Conservation (phyloP, 1,284 basidiomycete species). For the Abortiporus biennis region DNA sequence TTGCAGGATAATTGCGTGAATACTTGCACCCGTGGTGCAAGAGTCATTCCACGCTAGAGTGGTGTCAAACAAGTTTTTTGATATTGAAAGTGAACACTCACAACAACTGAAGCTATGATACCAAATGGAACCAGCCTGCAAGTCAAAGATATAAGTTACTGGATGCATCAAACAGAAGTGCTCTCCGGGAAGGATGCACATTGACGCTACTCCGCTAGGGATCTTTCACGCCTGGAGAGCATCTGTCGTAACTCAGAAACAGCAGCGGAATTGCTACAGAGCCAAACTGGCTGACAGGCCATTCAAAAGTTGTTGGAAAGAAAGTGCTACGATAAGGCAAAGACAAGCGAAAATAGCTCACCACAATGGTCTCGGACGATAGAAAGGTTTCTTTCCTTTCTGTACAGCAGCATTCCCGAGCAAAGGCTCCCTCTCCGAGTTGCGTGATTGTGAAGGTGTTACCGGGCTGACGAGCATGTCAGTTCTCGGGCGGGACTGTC, state of each 20-base stretch:
- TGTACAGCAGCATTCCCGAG: constrained; percentile 14
- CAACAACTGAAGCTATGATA: constrained; percentile 55
- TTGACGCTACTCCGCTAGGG: too few relatives aligned
- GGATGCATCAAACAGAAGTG: too few relatives aligned
- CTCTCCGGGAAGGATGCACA: too few relatives aligned
- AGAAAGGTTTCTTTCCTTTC: constrained; percentile 51
- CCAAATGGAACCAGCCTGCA: constrained; percentile 71
- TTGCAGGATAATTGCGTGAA: constrained; percentile 73
- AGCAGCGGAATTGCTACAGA: background rate
- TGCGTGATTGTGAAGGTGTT: background rate
- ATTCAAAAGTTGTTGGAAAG: background rate
- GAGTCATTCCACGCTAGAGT: constrained; percentile 72
- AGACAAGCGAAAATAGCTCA: constrained; percentile 16
- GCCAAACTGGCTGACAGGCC: background rate
- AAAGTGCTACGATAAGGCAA: background rate
- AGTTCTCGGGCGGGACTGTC: constrained; percentile 7
- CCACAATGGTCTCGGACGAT: constrained; percentile 63
- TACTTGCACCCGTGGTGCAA: constrained; percentile 71
- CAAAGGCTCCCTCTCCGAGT: constrained; percentile 13
- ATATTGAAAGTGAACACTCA: constrained; percentile 30
- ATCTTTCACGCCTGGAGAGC: too few relatives aligned
- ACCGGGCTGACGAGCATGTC: background rate
- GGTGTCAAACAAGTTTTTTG: background rate
- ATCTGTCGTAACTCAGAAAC: background rate
- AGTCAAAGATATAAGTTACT: too few relatives aligned